phyloP scores from a whole-genome alignment of 208 protist genomes.

The Wallacemonas collosoma region DNA sequence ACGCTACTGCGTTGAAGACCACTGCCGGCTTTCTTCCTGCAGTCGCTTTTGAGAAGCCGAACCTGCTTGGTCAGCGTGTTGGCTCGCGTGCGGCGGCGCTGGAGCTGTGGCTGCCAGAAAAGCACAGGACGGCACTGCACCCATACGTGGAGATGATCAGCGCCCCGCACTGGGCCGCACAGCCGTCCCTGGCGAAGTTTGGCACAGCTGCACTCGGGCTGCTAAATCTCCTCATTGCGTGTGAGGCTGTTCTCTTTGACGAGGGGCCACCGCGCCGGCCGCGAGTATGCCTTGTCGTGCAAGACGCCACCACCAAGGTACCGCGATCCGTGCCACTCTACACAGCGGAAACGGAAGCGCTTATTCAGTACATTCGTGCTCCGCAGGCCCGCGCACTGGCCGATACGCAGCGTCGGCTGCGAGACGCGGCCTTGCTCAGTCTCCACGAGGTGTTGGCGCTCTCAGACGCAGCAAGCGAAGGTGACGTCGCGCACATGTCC shows the following conservation, averaged over 20 bases:
- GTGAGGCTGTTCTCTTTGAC: constrained; percentile 24
- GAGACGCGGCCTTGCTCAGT: constrained; percentile 8
- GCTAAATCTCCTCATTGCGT: constrained; percentile 10
- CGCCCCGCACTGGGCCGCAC: constrained; percentile 20
- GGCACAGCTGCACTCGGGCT: background rate
- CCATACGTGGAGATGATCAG: constrained; percentile 36
- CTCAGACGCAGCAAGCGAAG: background rate
- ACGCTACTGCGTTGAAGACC: background rate
- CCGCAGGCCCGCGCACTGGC: constrained; percentile 27
- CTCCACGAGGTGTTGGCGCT: constrained; percentile 5
- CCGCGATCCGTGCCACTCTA: constrained; percentile 30
- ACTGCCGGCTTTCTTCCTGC: background rate
- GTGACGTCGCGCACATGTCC: background rate
- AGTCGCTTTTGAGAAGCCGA: background rate
- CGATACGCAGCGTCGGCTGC: constrained; percentile 20
- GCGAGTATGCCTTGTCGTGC: constrained; percentile 27
- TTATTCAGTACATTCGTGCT: constrained; percentile 32
- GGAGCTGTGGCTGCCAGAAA: constrained; percentile 79
- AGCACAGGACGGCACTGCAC: constrained; percentile 64
- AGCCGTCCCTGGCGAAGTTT: background rate
- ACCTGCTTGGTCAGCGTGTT: background rate
- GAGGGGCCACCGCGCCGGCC: constrained; percentile 9
- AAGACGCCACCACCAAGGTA: constrained; percentile 18
- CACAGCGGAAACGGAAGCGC: constrained; percentile 33
- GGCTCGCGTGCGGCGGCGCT: background rate